Conservation (phyloP, 305 asterid species). For the Fraxinus paxiana region DNA sequence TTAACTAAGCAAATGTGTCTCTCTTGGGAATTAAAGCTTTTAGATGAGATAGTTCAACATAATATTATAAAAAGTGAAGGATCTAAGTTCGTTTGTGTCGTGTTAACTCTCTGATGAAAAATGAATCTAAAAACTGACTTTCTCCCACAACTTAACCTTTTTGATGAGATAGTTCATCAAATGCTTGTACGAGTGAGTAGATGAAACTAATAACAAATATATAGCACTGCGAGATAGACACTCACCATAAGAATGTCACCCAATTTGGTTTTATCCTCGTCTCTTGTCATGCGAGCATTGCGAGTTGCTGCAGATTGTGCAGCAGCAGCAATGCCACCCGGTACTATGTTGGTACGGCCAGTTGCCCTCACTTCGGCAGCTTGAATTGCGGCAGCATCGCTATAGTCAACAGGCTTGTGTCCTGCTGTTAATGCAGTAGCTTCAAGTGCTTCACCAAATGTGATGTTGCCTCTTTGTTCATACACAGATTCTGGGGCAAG, state of each 20-base stretch:
- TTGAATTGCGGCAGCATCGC: slow-evolving; percentile 90
- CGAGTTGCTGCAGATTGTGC: slow-evolving; percentile 95
- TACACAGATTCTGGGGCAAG: slow-evolving; percentile 24
- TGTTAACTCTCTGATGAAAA: neutral
- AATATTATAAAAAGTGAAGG: neutral
- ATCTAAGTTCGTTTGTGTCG: neutral
- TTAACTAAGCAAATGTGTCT: neutral
- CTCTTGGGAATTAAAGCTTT: neutral
- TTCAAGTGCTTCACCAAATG: slow-evolving; percentile 91
- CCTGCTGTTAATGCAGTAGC: slow-evolving; percentile 86
- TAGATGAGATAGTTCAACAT: neutral
- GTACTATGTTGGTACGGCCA: slow-evolving; percentile 74
- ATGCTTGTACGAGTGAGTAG: neutral
- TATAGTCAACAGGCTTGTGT: slow-evolving; percentile 69
- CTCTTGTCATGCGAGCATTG: slow-evolving; percentile 61
- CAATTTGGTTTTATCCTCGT: slow-evolving; percentile 83
- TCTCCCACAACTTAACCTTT: neutral
- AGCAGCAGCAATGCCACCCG: slow-evolving; percentile 91
- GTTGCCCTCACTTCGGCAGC: slow-evolving; percentile 96
- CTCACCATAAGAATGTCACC: slow-evolving; percentile 61
- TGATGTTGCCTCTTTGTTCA: slow-evolving; percentile 43
- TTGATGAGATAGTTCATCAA: neutral
- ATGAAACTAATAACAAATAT: too few relatives aligned
- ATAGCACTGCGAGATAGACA: neutral
- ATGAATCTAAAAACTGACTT: neutral